Percentiles rank a stretch among this genome's conserved stretches.
Conservation (phyloP, 495 filamentous ascomycete genomes). For the Penicillium mononematosum region DNA sequence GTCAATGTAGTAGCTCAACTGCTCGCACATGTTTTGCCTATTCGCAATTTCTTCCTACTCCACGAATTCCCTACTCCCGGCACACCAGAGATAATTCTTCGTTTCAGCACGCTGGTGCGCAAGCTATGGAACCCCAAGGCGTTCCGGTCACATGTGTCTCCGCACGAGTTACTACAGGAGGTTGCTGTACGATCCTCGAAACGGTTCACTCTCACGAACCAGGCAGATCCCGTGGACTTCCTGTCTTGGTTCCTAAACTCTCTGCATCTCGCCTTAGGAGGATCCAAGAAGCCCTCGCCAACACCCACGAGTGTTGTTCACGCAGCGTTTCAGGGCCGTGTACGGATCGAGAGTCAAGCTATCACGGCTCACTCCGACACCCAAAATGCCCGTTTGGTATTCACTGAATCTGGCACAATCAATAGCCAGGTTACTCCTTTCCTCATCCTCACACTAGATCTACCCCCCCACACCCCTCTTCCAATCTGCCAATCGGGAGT, state of each 20-base stretch:
- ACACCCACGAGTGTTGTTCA: conserved; percentile 71
- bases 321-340: conserved; percentile 84
- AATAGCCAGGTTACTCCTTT: conserved; percentile 74
- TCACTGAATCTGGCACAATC: conserved; percentile 85
- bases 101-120: conserved; percentile 85
- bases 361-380: conserved; percentile 92
- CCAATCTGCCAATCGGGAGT: conserved; percentile 83
- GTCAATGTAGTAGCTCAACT: conserved; percentile 96
- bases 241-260: conserved; percentile 96
- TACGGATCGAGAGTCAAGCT: conserved; percentile 89
- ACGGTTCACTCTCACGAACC: conserved; percentile 83
- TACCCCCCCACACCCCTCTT: conserved; percentile 92
- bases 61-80: conserved; percentile 53
- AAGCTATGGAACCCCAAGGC: conserved; percentile 98
- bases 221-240: conserved; percentile 96
- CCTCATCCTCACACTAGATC: conserved; percentile 86
- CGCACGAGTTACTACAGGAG: conserved; percentile 95
- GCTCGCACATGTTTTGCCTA: conserved; percentile 81
- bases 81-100: conserved; percentile 62
- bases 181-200: conserved; percentile 87
- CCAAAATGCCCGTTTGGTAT: conserved; percentile 78
- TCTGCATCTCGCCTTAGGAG: conserved; percentile 86
- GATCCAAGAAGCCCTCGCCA: conserved; percentile 78
- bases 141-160: conserved; percentile 96
- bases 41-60: conserved; percentile 91